Percentiles rank a stretch among this genome's conserved stretches.
Conservation (phyloP, 495 filamentous ascomycete species). For the Tuber borchii region DNA sequence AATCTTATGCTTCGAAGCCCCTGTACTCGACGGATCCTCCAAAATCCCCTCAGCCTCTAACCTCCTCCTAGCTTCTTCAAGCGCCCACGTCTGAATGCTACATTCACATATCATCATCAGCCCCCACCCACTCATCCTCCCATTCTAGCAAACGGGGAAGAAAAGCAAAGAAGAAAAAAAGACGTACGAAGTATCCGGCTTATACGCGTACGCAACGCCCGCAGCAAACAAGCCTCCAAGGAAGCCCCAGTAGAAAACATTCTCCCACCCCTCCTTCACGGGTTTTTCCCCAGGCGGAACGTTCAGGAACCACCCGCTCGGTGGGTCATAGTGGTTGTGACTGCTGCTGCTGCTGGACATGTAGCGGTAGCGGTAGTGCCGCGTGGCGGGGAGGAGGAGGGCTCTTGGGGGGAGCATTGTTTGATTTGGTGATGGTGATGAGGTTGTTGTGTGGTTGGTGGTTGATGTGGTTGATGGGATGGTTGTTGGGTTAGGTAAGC, state of each 20-base stretch:
- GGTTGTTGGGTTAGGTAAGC: neutral
- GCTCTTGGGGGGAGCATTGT: neutral
- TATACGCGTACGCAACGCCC: slow-evolving; percentile 82
- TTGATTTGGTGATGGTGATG: neutral
- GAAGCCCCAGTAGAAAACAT: slow-evolving; percentile 78
- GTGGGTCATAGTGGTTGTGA: slow-evolving; percentile 76
- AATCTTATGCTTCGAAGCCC: neutral
- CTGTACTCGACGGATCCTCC: slow-evolving; percentile 35
- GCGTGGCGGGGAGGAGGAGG: neutral
- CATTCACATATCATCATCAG: slow-evolving; percentile 24
- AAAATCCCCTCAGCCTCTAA: slow-evolving; percentile 87
- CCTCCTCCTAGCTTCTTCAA: slow-evolving; percentile 88
- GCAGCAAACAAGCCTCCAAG: slow-evolving; percentile 71
- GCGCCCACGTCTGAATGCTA: slow-evolving; percentile 98
- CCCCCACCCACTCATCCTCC: neutral
- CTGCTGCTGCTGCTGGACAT: slow-evolving; percentile 15
- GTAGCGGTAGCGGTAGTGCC: neutral
- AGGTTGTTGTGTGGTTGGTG: neutral
- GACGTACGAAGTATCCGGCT: slow-evolving; percentile 96
- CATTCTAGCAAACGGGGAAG: neutral
- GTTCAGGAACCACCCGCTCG: slow-evolving; percentile 83
- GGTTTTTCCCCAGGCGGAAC: slow-evolving; percentile 89
- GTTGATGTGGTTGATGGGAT: neutral
- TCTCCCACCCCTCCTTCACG: slow-evolving; percentile 94
- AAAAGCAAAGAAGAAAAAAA: no score